phyloP scores from a whole-genome alignment of 2,329 filamentous ascomycete genomes.

The Calonectria multiphialidica region DNA sequence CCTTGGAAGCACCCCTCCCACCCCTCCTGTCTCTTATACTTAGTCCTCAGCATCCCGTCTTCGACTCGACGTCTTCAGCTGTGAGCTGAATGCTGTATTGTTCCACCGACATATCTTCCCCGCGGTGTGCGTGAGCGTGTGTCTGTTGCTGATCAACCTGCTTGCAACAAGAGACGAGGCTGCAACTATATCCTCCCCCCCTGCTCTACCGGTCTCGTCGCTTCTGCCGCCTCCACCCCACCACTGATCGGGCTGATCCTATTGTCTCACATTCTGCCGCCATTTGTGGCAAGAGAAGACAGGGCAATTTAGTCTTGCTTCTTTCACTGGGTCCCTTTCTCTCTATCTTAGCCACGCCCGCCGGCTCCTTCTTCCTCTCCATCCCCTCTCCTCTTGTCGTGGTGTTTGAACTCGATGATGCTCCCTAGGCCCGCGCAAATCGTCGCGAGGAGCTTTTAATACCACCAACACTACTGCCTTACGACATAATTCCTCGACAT shows the following conservation, averaged over 20 bases:
- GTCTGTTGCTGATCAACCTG: conserved; percentile 32
- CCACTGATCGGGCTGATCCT: conserved; percentile 31
- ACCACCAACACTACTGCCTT: conserved; percentile 3
- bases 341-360: conserved; percentile 4
- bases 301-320: conserved; percentile 27
- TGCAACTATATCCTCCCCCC: conserved; percentile 28
- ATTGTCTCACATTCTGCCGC: conserved; percentile 31
- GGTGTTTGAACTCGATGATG: conserved; percentile 33
- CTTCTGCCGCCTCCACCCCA: conserved; percentile 29
- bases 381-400: neutral
- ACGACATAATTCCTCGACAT: conserved; percentile 9
- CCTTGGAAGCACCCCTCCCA: conserved; percentile 22
- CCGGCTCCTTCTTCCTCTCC: conserved; percentile 12
- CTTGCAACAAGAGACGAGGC: conserved; percentile 12
- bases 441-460: conserved; percentile 34
- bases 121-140: conserved; percentile 22
- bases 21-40: conserved; percentile 12
- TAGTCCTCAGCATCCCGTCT: neutral
- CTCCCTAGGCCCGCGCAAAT: conserved; percentile 22
- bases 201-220: conserved; percentile 26
- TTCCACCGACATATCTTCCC: conserved; percentile 25
- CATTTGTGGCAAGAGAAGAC: conserved; percentile 22
- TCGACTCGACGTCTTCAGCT: neutral
- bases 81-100: conserved; percentile 21
- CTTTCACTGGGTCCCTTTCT: conserved; percentile 7